A percentile compares a stretch with the other conserved stretches of the same genome.
Evolutionary conservation across 345 rosid genomes (phyloP).

Genomic region (Clarkia xantiana): DNA sequence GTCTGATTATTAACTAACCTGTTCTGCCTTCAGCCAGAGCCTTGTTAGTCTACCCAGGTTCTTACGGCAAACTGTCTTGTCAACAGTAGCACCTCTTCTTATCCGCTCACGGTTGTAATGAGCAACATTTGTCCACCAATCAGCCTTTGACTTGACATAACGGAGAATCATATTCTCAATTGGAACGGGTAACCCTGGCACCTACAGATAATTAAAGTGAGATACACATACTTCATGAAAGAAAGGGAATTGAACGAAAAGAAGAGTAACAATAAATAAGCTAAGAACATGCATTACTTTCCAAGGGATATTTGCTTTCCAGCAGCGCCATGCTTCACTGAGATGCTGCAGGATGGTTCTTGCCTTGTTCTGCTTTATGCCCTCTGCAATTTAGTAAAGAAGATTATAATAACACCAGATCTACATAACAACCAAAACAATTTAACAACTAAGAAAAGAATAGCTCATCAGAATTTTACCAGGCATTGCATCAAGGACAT

Average conservation of each 20-base stretch:
- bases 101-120: conserved; percentile 98
- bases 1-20: conserved; percentile 23
- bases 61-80: conserved; percentile 95
- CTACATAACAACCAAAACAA: not conserved
- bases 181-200: conserved; percentile 96
- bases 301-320: conserved; percentile 99
- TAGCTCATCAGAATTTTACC: conserved; percentile 26
- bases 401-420: not conserved
- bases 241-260: not conserved
- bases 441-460: not conserved
- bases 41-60: conserved; percentile 96
- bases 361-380: conserved; percentile 94
- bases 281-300: conserved; percentile 23
- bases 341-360: conserved; percentile 98
- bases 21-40: conserved; percentile 98
- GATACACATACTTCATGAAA: conserved; percentile 3
- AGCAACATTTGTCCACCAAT: conserved; percentile 99
- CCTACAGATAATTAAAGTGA: conserved; percentile 19
- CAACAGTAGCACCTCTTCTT: conserved; percentile 97
- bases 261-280: not conserved
- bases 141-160: conserved; percentile 96
- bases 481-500: conserved; percentile 99
- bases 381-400: conserved; percentile 45
- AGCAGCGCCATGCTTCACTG: conserved; percentile 99
- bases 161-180: conserved; percentile 98